phyloP scores from a whole-genome alignment of 2,329 filamentous ascomycete genomes.

The Alternaria sp. region DNA sequence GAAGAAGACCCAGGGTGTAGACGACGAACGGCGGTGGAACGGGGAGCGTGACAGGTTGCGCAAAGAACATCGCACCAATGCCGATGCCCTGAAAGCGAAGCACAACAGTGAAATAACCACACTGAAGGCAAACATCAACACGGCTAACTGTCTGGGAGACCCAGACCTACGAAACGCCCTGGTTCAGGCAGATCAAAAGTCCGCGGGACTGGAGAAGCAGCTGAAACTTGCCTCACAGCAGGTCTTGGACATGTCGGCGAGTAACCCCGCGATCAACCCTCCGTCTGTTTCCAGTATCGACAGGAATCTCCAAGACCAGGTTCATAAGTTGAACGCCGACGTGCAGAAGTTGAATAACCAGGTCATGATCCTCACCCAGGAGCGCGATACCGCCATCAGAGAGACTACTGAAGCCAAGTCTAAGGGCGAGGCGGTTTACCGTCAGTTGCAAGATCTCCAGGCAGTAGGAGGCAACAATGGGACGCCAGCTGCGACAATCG shows the following conservation, averaged over 20 bases:
- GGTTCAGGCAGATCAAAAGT: neutral
- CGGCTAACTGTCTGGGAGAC: neutral
- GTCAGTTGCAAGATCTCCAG: neutral
- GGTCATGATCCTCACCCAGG: neutral
- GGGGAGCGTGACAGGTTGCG: neutral
- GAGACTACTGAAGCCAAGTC: neutral
- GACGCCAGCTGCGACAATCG: neutral
- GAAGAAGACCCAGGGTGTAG: conserved; percentile 1
- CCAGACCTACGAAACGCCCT: neutral
- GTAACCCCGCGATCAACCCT: neutral
- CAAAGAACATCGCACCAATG: neutral
- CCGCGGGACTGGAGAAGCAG: neutral
- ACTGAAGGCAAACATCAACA: neutral
- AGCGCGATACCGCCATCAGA: neutral
- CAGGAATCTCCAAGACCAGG: neutral
- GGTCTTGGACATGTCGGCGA: neutral
- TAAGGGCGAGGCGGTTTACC: neutral
- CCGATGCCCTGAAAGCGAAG: neutral
- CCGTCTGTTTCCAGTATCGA: neutral
- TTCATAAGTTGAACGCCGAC: neutral
- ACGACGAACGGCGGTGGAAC: neutral
- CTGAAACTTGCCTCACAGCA: neutral
- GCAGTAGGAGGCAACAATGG: neutral
- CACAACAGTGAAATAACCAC: neutral
- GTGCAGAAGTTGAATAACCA: neutral